A percentile compares a stretch with the other conserved stretches of the same genome.
These are phyloP conservation scores for Peniophora sp. DNA, from an alignment of 1,284 basidiomycete species.

Conservation along the genomic window DNA sequence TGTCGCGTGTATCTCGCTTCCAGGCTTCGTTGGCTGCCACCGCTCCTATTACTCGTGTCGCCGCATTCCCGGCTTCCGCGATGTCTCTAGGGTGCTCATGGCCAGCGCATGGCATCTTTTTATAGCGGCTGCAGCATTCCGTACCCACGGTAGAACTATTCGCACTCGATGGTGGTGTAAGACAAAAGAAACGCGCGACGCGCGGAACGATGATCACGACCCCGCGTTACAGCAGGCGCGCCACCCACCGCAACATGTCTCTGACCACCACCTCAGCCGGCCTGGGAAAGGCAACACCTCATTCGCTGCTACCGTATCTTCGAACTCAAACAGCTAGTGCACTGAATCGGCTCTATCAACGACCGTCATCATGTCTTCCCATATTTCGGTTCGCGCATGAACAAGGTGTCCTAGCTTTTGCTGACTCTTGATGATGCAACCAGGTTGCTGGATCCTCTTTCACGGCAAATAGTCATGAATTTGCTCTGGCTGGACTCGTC, in stretches of 20 bases:
- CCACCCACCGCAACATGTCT: background rate
- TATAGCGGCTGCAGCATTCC: too few relatives aligned
- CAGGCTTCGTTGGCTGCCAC: too few relatives aligned
- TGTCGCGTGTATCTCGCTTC: too few relatives aligned
- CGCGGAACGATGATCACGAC: too few relatives aligned
- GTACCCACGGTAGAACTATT: too few relatives aligned
- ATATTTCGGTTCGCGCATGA: slow-evolving; percentile 69
- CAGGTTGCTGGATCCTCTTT: slow-evolving; percentile 80
- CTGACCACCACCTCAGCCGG: slow-evolving; percentile 4
- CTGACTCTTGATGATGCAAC: slow-evolving; percentile 1
- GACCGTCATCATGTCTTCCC: slow-evolving; percentile 89
- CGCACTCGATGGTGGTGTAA: too few relatives aligned
- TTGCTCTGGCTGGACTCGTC: slow-evolving; percentile 86
- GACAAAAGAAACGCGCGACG: too few relatives aligned
- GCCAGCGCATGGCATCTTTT: too few relatives aligned
- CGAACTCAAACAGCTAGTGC: slow-evolving; percentile 82
- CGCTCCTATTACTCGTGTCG: too few relatives aligned
- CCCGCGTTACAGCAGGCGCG: background rate
- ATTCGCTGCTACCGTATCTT: slow-evolving; percentile 75
- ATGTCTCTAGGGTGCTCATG: too few relatives aligned
- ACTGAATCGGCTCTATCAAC: slow-evolving; percentile 78
- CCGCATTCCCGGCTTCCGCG: too few relatives aligned
- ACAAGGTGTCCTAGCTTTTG: slow-evolving; percentile 10
- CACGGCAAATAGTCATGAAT: slow-evolving; percentile 88
- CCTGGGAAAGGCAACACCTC: slow-evolving; percentile 21